These are phyloP conservation scores for Fusarium buxicola DNA, from an alignment of 2,329 filamentous ascomycete species.

Conservation along the genomic window DNA sequence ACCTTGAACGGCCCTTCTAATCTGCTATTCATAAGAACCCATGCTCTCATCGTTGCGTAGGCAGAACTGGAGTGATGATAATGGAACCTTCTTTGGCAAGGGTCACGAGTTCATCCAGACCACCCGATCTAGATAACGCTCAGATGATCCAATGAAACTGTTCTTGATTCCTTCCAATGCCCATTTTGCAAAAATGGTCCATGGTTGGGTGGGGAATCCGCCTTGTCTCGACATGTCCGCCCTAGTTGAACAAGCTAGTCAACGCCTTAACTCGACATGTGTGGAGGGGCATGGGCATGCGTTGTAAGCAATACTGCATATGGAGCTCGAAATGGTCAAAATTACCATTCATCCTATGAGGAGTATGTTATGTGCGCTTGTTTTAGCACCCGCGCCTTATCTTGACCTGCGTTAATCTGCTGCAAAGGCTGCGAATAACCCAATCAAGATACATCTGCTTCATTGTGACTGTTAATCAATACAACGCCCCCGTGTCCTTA, in stretches of 20 bases:
- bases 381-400: too few relatives aligned
- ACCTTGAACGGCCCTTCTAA: too few relatives aligned
- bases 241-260: conserved; percentile 34
- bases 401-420: too few relatives aligned
- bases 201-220: conserved; percentile 31
- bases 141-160: conserved; percentile 22
- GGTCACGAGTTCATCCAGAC: conserved; percentile 14
- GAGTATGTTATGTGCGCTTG: too few relatives aligned
- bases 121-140: background rate
- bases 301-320: too few relatives aligned
- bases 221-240: conserved; percentile 40
- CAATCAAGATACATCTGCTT: too few relatives aligned
- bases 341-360: too few relatives aligned
- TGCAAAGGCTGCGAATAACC: too few relatives aligned
- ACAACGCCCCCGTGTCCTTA: too few relatives aligned
- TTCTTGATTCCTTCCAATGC: background rate
- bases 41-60: conserved; percentile 2
- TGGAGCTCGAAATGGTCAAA: too few relatives aligned
- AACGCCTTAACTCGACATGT: conserved; percentile 36
- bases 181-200: conserved; percentile 2
- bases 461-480: too few relatives aligned
- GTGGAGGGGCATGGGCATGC: too few relatives aligned
- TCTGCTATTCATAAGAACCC: background rate
- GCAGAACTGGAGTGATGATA: background rate
- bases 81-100: background rate